phyloP scores from a whole-genome alignment of 1,284 basidiomycete genomes.

The Ganoderma sinense region DNA sequence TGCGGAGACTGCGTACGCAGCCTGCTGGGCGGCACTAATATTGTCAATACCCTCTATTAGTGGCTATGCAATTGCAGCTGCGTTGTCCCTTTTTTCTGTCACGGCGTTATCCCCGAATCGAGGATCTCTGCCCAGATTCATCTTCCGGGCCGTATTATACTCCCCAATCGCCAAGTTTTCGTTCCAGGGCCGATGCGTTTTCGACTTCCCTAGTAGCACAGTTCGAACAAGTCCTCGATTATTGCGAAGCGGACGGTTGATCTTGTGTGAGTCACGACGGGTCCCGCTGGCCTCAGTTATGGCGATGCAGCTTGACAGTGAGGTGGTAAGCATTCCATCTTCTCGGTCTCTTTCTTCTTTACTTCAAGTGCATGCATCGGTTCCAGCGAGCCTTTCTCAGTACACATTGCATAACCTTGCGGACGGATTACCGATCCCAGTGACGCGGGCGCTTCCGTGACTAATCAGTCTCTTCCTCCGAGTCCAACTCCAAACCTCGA shows the following conservation, averaged over 20 bases:
- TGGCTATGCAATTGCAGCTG: constrained; percentile 5
- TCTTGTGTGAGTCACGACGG: neutral
- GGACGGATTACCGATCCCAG: constrained; percentile 3
- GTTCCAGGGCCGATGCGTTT: neutral
- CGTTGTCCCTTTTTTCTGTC: neutral
- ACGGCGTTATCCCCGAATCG: neutral
- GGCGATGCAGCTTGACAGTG: neutral
- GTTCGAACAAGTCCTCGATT: neutral
- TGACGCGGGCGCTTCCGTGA: neutral
- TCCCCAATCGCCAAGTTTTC: neutral
- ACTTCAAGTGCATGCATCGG: neutral
- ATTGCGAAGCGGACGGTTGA: neutral
- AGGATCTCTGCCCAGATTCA: neutral
- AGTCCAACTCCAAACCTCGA: neutral
- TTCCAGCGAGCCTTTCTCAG: constrained; percentile 3
- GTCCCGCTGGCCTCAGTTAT: neutral
- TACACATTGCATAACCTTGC: neutral
- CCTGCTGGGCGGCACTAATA: neutral
- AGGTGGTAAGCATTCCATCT: constrained; percentile 3
- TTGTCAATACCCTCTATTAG: neutral
- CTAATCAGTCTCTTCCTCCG: neutral
- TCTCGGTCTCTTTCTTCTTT: neutral
- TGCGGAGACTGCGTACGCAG: constrained; percentile 6
- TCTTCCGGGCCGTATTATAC: neutral
- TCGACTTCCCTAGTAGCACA: neutral